These are phyloP conservation scores for Vigna radiata DNA, from an alignment of 306 rosid species.

Conservation along the genomic window DNA sequence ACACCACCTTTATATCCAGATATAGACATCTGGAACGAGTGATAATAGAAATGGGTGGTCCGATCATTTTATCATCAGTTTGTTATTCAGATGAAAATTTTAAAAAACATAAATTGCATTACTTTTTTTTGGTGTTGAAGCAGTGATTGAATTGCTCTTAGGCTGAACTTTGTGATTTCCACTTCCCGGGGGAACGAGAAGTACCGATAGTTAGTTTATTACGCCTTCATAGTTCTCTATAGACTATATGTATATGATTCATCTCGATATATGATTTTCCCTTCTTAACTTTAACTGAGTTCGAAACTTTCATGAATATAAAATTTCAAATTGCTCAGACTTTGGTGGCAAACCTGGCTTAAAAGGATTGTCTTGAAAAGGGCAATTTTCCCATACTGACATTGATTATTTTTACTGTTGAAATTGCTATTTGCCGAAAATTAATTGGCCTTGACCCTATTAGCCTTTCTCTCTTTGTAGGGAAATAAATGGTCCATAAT, in stretches of 20 bases:
- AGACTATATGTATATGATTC: not conserved
- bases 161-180: not conserved
- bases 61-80: no score
- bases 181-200: not conserved
- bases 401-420: slow-evolving; percentile 9
- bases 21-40: no score
- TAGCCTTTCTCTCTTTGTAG: slow-evolving; percentile 32
- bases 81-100: not conserved
- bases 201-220: not conserved
- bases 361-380: slow-evolving; percentile 31
- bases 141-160: not conserved
- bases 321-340: not conserved
- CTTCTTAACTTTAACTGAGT: not conserved
- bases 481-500: slow-evolving; percentile 51
- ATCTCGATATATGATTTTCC: not conserved
- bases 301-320: not conserved
- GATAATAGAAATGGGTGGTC: no score
- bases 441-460: slow-evolving; percentile 37
- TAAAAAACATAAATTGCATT: not conserved
- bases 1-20: no score
- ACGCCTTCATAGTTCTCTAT: not conserved
- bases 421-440: slow-evolving; percentile 38
- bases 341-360: slow-evolving; percentile 10
- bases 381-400: slow-evolving; percentile 25
- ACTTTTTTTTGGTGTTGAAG: not conserved